Percentiles rank a stretch among this genome's conserved stretches.
These are phyloP conservation scores for Plasmodium yoelii DNA, from an alignment of 169 alveolate genomes.

Conservation along the genomic window DNA sequence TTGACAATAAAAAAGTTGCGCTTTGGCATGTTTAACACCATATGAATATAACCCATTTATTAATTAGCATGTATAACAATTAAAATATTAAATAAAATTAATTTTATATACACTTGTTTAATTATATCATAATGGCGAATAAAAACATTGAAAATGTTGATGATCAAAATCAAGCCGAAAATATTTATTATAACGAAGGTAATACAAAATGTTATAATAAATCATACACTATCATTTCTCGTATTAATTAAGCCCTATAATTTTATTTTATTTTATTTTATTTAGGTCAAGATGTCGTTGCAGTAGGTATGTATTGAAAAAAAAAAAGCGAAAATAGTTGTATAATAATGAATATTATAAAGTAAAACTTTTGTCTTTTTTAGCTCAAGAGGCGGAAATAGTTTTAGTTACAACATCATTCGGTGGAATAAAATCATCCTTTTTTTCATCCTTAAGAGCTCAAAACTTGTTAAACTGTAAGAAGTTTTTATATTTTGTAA, in stretches of 20 bases:
- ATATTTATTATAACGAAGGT: conserved; percentile 26
- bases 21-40: neutral
- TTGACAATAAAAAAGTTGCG: neutral
- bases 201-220: conserved; percentile 7
- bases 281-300: conserved; percentile 28
- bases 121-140: conserved; percentile 31
- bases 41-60: neutral
- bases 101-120: neutral
- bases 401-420: conserved; percentile 88
- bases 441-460: conserved; percentile 88
- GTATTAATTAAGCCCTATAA: neutral
- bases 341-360: conserved; percentile 9
- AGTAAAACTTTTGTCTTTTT: neutral
- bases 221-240: neutral
- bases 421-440: conserved; percentile 87
- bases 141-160: conserved; percentile 27
- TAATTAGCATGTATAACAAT: neutral
- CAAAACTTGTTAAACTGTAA: conserved; percentile 89
- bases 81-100: neutral
- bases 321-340: conserved; percentile 7
- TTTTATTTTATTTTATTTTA: conserved; percentile 1
- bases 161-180: conserved; percentile 10
- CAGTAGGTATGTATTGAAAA: conserved; percentile 20
- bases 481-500: conserved; percentile 88
- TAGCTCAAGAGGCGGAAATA: conserved; percentile 86